These are phyloP conservation scores for Pneumocystis carinii DNA, from an alignment of 1,139 yeast genomes.

Conservation along the genomic window DNA sequence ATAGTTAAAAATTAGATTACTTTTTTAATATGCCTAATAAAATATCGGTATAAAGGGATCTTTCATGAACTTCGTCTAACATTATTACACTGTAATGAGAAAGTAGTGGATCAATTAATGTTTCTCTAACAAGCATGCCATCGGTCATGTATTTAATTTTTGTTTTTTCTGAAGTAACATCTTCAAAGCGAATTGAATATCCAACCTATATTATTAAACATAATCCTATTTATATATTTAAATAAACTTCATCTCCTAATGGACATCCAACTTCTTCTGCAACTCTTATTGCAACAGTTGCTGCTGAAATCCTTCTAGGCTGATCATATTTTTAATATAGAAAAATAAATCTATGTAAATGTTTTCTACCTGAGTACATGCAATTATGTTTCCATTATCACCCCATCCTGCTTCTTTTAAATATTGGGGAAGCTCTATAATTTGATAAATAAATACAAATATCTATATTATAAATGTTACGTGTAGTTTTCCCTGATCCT, in stretches of 20 bases:
- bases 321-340: constrained; percentile 16
- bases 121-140: constrained; percentile 61
- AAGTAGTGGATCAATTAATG: constrained; percentile 47
- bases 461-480: constrained; percentile 10
- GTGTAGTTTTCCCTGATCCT: constrained; percentile 82
- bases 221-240: background rate
- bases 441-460: background rate
- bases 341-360: background rate
- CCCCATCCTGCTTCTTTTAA: constrained; percentile 56
- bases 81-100: constrained; percentile 55
- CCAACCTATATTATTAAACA: constrained; percentile 31
- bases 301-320: constrained; percentile 61
- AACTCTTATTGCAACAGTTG: constrained; percentile 51
- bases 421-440: constrained; percentile 45
- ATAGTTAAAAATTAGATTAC: constrained; percentile 2
- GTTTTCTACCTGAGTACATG: constrained; percentile 40
- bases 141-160: constrained; percentile 60
- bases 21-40: constrained; percentile 53
- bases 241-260: constrained; percentile 34
- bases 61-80: constrained; percentile 81
- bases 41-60: constrained; percentile 65
- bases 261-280: constrained; percentile 48
- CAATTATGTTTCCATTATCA: constrained; percentile 35
- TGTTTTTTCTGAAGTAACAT: constrained; percentile 40
- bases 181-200: constrained; percentile 52